Base-by-base conservation (phyloP, 805 yeast species). In the Candida hungchunana region DNA sequence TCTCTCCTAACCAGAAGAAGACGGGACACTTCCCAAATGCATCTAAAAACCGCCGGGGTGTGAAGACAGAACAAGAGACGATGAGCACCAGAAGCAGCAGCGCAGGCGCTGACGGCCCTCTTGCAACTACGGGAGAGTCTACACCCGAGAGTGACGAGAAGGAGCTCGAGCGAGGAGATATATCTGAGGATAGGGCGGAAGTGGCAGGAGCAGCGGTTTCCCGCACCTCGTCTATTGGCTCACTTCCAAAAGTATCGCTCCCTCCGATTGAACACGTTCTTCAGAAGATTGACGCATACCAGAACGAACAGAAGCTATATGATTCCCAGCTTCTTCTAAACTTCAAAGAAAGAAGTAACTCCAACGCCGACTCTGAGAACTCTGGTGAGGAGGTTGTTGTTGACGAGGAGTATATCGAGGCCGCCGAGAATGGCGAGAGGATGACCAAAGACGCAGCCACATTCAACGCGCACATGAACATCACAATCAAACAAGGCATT, bases 311-410 rank as follows among this genome's bases (percentile, higher is more conserved):
- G 29, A 47, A 54, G 27, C 43, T 54, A 9, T 46, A 48, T n/a
- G 59, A 54, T 36, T 54, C 59, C 1, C 50, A 53, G 19, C 48
- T 54, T 2, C 27, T 54, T 7, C 33, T 54, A 14, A 50, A 53
- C 29, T 44, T 54, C 32, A 44, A 49, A 11, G 43, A 40, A 24
- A 34, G 48, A 18, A 40, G 34, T 26, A 47, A 34, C 21, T 32
- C 36, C 4, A 19, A 6, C 23, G 7, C 17, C 25, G 14, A 10
- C 21, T 34, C 27, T 15, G 37, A 40, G 13, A 39, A 31, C 23
- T 37, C 35, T 14, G 31, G 10, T 16, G 29, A 17, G 8, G 26
- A 6, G 17, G 24, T 10, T 11, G 20, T 8, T 15, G 30, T 15
- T 16, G 29, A 13, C 24, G 22, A 33, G 6, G 16, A 20, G n/a